phyloP scores from a whole-genome alignment of 305 asterid genomes.

The Stenogyne calaminthoides region DNA sequence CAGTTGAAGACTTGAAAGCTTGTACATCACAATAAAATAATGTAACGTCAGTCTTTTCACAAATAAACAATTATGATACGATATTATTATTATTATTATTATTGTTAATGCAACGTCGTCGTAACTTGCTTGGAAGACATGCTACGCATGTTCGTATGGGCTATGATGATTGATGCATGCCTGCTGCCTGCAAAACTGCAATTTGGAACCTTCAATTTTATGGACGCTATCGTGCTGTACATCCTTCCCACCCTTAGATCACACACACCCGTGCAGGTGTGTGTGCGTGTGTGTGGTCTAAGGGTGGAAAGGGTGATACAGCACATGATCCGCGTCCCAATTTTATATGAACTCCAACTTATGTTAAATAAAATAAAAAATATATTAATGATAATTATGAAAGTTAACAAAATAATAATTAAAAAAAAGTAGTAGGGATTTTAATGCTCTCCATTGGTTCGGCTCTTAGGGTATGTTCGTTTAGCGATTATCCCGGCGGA shows the following conservation, averaged over 20 bases:
- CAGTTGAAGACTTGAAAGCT: background rate
- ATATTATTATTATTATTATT: background rate
- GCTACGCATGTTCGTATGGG: conserved; percentile 19
- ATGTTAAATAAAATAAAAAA: background rate
- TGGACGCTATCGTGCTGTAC: no score
- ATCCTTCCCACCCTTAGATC: no score
- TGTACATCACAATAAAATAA: background rate
- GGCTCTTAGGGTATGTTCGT: no score
- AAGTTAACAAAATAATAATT: background rate
- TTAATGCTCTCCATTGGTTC: no score
- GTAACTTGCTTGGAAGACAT: conserved; percentile 1
- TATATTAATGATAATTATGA: background rate
- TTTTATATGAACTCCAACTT: background rate
- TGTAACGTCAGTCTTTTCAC: background rate
- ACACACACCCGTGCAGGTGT: no score
- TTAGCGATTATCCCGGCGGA: no score
- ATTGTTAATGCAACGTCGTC: background rate
- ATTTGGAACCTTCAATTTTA: conserved; percentile 7
- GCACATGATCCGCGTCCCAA: no score
- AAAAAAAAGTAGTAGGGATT: no score
- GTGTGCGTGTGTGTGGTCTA: no score
- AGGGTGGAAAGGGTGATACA: no score
- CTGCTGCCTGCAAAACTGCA: conserved; percentile 7
- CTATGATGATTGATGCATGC: no score
- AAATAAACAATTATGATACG: background rate